These are phyloP conservation scores for Ilyonectria destructans DNA, from an alignment of 2,329 filamentous ascomycete genomes.

Conservation along the genomic window DNA sequence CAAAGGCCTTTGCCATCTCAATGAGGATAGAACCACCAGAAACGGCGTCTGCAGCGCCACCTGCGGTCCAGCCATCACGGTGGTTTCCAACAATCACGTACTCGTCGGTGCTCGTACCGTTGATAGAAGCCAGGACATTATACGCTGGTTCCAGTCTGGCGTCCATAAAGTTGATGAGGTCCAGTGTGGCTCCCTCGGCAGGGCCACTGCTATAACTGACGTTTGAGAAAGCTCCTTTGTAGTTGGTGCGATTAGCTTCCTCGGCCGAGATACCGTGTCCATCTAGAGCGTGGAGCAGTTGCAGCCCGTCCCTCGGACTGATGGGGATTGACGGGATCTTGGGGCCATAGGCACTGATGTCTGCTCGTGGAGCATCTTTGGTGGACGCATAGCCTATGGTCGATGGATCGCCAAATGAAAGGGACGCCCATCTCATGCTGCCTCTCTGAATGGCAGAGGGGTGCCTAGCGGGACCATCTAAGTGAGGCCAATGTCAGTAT, in stretches of 20 bases:
- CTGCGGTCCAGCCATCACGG: slow-evolving; percentile 69
- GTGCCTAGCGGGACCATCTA: slow-evolving; percentile 39
- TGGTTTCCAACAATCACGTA: slow-evolving; percentile 68
- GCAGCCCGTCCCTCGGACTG: slow-evolving; percentile 32
- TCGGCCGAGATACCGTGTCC: slow-evolving; percentile 29
- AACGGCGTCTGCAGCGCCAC: slow-evolving; percentile 68
- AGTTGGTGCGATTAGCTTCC: slow-evolving; percentile 32
- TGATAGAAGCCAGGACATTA: slow-evolving; percentile 60
- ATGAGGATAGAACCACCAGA: slow-evolving; percentile 65
- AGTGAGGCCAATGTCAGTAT: not conserved
- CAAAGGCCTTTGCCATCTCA: slow-evolving; percentile 66
- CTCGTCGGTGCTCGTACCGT: slow-evolving; percentile 57
- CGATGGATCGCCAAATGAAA: slow-evolving; percentile 42
- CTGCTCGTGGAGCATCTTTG: slow-evolving; percentile 36
- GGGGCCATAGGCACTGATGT: slow-evolving; percentile 35
- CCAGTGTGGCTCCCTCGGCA: slow-evolving; percentile 20
- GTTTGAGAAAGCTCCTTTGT: slow-evolving; percentile 37
- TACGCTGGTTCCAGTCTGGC: slow-evolving; percentile 31
- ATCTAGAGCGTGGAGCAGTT: slow-evolving; percentile 29
- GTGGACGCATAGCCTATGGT: slow-evolving; percentile 41
- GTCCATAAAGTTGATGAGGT: slow-evolving; percentile 39
- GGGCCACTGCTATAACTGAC: slow-evolving; percentile 39
- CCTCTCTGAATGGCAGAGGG: slow-evolving; percentile 41
- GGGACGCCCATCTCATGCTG: slow-evolving; percentile 38
- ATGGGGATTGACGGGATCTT: slow-evolving; percentile 39